Evolutionary conservation across 192 early-diverging fungal species (phyloP).

Genomic region (Gryganskiella cystojenkinii): DNA sequence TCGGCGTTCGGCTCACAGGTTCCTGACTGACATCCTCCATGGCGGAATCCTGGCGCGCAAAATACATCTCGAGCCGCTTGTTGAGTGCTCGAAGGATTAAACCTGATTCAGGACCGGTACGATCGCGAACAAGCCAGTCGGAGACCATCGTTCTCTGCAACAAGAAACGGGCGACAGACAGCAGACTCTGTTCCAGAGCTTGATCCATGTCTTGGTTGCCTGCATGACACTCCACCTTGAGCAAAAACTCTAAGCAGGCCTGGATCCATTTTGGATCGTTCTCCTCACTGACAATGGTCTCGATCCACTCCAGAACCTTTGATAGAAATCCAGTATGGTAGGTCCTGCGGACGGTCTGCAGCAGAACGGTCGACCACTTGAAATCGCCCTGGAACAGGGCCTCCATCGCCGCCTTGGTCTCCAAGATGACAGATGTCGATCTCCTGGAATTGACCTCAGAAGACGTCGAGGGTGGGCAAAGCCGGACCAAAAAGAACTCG

Average conservation of each 20-base stretch:
- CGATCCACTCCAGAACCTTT: constrained; percentile 39
- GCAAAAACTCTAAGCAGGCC: constrained; percentile 31
- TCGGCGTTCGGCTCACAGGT: background rate
- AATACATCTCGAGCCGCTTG: constrained; percentile 18
- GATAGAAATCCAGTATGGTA: constrained; percentile 27
- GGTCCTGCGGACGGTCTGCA: constrained; percentile 22
- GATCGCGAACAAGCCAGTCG: constrained; percentile 33
- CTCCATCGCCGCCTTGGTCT: constrained; percentile 39
- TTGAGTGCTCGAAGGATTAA: constrained; percentile 3
- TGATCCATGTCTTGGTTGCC: background rate
- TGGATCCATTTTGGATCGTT: constrained; percentile 19
- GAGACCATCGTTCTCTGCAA: constrained; percentile 17
- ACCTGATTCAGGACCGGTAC: background rate
- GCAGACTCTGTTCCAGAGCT: constrained; percentile 26
- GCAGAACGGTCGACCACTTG: constrained; percentile 29
- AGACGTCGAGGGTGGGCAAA: background rate
- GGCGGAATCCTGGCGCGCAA: constrained; percentile 20
- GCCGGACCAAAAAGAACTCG: constrained; percentile 43
- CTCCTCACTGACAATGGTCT: constrained; percentile 11
- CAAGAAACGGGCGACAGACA: constrained; percentile 19
- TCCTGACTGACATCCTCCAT: constrained; percentile 26
- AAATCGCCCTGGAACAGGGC: constrained; percentile 28
- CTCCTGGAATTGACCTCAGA: background rate
- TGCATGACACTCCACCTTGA: constrained; percentile 19
- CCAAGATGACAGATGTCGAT: constrained; percentile 2